These are phyloP conservation scores for Trapa incisa DNA, from an alignment of 345 rosid species.

Conservation along the genomic window DNA sequence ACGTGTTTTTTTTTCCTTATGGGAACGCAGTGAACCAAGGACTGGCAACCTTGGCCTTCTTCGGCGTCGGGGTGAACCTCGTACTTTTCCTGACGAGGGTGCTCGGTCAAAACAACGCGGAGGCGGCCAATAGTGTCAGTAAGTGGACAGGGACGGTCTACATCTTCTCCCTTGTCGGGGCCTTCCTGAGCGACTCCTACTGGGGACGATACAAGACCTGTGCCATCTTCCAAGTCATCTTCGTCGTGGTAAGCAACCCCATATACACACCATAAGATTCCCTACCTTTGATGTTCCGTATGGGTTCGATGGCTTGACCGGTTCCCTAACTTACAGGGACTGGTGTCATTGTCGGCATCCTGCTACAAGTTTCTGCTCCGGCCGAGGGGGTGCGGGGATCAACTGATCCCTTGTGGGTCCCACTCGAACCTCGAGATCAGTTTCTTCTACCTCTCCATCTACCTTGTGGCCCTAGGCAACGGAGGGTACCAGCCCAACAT, in stretches of 20 bases:
- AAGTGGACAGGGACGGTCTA: slow-evolving; percentile 99
- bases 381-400: slow-evolving; percentile 77
- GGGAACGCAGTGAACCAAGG: slow-evolving; percentile 76
- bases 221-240: slow-evolving; percentile 87
- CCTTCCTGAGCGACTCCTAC: slow-evolving; percentile 93
- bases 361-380: slow-evolving; percentile 61
- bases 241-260: slow-evolving; percentile 59
- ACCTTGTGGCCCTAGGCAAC: slow-evolving; percentile 79
- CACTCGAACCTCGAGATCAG: slow-evolving; percentile 56
- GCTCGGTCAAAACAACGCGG: slow-evolving; percentile 80
- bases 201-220: slow-evolving; percentile 99
- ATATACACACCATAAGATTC: too few relatives aligned
- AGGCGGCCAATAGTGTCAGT: slow-evolving; percentile 95
- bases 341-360: slow-evolving; percentile 61
- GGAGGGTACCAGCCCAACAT: slow-evolving; percentile 99
- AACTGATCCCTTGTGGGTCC: slow-evolving; percentile 50
- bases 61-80: slow-evolving; percentile 93
- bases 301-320: too few relatives aligned
- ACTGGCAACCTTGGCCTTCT: slow-evolving; percentile 91
- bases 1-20: too few relatives aligned
- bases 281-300: too few relatives aligned
- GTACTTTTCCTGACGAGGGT: slow-evolving; percentile 95
- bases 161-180: slow-evolving; percentile 94
- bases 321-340: slow-evolving; percentile 37
- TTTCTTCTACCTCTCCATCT: slow-evolving; percentile 77